Percentiles rank a stretch among this genome's conserved stretches.
Conservation (phyloP, 2,329 filamentous ascomycete species). For the Penicillium concentricum region DNA sequence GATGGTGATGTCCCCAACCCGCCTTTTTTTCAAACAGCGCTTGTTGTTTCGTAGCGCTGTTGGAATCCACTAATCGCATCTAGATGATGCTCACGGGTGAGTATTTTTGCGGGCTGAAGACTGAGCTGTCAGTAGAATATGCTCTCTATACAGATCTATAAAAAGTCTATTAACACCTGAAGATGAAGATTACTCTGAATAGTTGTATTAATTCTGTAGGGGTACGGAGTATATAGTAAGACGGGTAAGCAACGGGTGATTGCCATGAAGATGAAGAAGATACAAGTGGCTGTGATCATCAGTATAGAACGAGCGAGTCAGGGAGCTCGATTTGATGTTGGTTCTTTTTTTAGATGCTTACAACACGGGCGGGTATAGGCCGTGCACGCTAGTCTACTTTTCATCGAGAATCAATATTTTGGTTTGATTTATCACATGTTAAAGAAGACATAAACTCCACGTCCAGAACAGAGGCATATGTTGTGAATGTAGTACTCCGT, state of each 20-base stretch:
- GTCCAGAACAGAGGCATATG: background rate
- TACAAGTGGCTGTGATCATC: background rate
- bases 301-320: slow-evolving; percentile 12
- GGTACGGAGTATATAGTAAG: background rate
- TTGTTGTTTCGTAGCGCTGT: background rate
- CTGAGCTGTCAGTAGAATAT: background rate
- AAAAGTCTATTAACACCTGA: background rate
- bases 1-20: background rate
- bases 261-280: background rate
- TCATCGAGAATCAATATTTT: too few relatives aligned
- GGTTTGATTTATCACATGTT: background rate
- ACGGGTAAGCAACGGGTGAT: background rate
- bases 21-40: background rate
- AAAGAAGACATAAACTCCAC: background rate
- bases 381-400: slow-evolving; percentile 2
- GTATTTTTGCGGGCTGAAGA: background rate
- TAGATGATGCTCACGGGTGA: background rate
- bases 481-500: too few relatives aligned
- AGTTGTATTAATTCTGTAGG: background rate
- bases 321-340: slow-evolving; percentile 11
- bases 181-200: background rate
- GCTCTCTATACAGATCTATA: background rate
- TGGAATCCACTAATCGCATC: background rate
- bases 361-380: background rate
- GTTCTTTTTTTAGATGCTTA: slow-evolving; percentile 23